Conservation (phyloP, 352 stramenopile genomes). For the Globisporangium megalacanthum region DNA sequence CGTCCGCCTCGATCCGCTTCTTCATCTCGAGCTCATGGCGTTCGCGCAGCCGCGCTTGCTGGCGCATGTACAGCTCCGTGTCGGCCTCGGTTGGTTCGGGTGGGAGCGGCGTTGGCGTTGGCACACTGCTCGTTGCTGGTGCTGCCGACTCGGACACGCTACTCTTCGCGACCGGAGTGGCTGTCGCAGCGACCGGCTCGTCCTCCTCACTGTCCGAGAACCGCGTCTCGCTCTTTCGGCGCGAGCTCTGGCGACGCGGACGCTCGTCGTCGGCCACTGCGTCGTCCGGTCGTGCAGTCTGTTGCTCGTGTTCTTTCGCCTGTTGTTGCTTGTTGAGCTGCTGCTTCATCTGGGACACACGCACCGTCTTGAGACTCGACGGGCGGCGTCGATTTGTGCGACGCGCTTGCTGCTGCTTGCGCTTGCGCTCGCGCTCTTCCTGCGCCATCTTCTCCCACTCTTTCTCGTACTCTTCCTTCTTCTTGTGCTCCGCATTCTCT, state of each 20-base stretch:
- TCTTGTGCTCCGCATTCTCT: constrained; percentile 64
- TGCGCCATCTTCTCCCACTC: constrained; percentile 88
- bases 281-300: constrained; percentile 25
- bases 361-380: constrained; percentile 77
- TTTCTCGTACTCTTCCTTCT: constrained; percentile 84
- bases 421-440: constrained; percentile 77
- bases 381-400: constrained; percentile 61
- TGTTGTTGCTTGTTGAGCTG: constrained; percentile 74
- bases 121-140: background rate
- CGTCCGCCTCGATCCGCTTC: constrained; percentile 72
- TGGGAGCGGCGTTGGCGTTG: constrained; percentile 39
- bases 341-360: constrained; percentile 80
- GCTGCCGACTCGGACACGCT: constrained; percentile 11
- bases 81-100: constrained; percentile 66
- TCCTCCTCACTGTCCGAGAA: constrained; percentile 61
- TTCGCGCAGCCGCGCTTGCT: constrained; percentile 79
- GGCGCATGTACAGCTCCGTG: constrained; percentile 71
- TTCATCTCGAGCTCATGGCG: constrained; percentile 77
- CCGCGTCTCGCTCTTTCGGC: constrained; percentile 41
- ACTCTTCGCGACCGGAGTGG: background rate
- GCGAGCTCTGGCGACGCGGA: constrained; percentile 18
- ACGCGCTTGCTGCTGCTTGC: constrained; percentile 71
- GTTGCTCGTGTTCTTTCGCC: constrained; percentile 36
- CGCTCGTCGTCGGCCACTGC: constrained; percentile 20
- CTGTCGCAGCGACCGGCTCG: constrained; percentile 1